Evolutionary conservation across 2,329 filamentous ascomycete genomes (phyloP).

Genomic region (Karstenula rhodostoma): DNA sequence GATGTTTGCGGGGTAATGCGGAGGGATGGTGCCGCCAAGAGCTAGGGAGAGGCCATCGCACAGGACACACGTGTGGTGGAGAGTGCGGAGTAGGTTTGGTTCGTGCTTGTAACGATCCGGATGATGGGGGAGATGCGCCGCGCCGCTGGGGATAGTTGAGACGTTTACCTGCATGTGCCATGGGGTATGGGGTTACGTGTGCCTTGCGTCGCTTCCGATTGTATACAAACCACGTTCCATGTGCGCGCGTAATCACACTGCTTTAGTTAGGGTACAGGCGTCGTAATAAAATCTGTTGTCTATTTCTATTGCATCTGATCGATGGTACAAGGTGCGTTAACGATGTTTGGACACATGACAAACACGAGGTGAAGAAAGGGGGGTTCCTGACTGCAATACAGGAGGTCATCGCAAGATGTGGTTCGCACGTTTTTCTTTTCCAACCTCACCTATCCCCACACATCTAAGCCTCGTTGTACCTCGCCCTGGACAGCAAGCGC

Average conservation of each 20-base stretch:
- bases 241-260: neutral
- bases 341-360: neutral
- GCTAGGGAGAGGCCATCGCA: neutral
- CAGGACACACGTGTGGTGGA: neutral
- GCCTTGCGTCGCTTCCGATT: neutral
- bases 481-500: too few species aligned
- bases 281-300: neutral
- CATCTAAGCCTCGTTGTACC: too few species aligned
- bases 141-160: neutral
- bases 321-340: neutral
- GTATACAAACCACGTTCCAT: neutral
- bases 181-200: neutral
- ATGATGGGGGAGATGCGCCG: neutral
- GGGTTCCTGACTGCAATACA: too few species aligned
- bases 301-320: neutral
- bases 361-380: neutral
- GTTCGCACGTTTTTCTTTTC: too few species aligned
- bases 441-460: too few species aligned
- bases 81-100: neutral
- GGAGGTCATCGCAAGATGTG: too few species aligned
- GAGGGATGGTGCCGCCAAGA: neutral
- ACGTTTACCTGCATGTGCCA: neutral
- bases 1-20: neutral
- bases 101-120: neutral
- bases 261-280: neutral